Evolutionary conservation across 2,329 filamentous ascomycete genomes (phyloP).

Genomic region (Penicillium nordicum): DNA sequence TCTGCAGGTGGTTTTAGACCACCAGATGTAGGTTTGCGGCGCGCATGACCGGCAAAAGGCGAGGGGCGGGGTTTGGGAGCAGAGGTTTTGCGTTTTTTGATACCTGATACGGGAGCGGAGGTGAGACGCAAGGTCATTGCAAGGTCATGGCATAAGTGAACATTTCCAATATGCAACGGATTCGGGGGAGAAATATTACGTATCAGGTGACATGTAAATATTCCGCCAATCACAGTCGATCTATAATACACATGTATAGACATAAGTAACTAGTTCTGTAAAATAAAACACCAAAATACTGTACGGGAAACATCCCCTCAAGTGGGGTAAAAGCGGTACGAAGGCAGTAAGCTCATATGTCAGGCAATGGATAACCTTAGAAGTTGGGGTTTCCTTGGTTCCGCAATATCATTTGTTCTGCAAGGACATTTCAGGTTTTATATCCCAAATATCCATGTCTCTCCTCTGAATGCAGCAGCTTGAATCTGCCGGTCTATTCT

Average conservation of each 20-base stretch:
- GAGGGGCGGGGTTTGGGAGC: constrained; percentile 32
- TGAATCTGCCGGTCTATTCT: background rate
- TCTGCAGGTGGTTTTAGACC: constrained; percentile 27
- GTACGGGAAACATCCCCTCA: constrained; percentile 3
- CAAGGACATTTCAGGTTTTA: background rate
- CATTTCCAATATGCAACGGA: background rate
- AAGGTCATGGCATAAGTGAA: background rate
- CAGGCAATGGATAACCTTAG: background rate
- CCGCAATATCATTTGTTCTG: background rate
- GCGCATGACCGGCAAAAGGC: constrained; percentile 42
- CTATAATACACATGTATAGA: background rate
- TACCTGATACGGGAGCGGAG: constrained; percentile 46
- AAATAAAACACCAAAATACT: background rate
- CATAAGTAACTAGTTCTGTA: constrained; percentile 7
- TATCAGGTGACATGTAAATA: constrained; percentile 13
- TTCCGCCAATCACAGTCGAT: constrained; percentile 11
- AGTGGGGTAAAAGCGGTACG: constrained; percentile 3
- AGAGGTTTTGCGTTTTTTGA: constrained; percentile 40
- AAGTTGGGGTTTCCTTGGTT: background rate
- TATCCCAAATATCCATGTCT: background rate
- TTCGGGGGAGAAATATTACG: constrained; percentile 7
- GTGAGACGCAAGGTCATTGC: constrained; percentile 49
- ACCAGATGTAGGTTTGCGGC: constrained; percentile 38
- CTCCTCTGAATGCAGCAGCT: background rate
- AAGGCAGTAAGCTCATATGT: background rate